A percentile compares a stretch with the other conserved stretches of the same genome.
These are phyloP conservation scores for Fraxinus americana DNA, from an alignment of 257 asterid species.

Conservation along the genomic window DNA sequence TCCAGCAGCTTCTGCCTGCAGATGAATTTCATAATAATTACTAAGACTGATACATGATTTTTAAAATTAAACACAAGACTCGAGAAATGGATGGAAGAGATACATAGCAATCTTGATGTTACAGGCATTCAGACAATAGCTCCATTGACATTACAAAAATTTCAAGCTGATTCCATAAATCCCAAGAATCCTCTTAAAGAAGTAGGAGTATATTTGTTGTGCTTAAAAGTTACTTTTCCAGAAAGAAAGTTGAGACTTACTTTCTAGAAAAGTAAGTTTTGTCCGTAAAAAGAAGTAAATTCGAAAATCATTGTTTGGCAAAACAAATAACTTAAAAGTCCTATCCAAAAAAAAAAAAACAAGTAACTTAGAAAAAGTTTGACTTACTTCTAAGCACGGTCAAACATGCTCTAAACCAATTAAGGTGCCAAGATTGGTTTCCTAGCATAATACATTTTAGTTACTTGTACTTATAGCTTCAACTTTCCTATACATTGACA, in stretches of 20 bases:
- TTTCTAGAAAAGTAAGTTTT: background rate
- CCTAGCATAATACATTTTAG: background rate
- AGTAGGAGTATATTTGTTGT: background rate
- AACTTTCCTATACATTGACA: background rate
- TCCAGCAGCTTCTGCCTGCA: slow-evolving; percentile 92
- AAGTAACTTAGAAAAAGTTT: background rate
- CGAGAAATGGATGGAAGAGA: background rate
- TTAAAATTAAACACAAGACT: background rate
- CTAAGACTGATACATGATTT: background rate
- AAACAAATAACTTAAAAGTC: background rate
- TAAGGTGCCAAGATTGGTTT: background rate
- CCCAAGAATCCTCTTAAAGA: background rate
- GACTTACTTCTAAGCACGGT: background rate
- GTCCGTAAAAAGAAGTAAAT: background rate
- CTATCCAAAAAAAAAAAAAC: background rate
- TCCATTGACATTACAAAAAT: background rate
- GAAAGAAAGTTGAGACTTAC: background rate
- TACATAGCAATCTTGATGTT: background rate
- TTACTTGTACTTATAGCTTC: background rate
- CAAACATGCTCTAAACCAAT: background rate
- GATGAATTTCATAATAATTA: slow-evolving; percentile 10
- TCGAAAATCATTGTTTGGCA: background rate
- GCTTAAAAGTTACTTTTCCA: background rate
- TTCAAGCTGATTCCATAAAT: background rate
- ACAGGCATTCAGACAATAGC: background rate